Evolutionary conservation across 2,329 filamentous ascomycete genomes (phyloP).

Genomic region (Cadophora gregata): DNA sequence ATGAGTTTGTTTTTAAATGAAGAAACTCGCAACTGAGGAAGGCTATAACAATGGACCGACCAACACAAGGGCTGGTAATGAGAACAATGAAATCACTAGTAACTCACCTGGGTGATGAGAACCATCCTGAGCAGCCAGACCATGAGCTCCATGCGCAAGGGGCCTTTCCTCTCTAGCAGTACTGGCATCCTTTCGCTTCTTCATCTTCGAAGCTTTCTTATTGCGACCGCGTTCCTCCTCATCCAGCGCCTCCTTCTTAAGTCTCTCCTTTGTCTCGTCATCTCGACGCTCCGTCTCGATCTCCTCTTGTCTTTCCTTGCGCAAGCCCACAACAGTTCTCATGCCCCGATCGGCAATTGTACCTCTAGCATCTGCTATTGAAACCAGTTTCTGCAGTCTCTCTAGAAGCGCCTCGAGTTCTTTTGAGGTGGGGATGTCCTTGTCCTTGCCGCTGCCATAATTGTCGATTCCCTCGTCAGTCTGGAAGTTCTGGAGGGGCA

Average conservation of each 20-base stretch:
- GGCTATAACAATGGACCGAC: background rate
- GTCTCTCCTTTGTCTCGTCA: conserved; percentile 52
- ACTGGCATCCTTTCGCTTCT: conserved; percentile 78
- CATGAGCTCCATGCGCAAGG: conserved; percentile 66
- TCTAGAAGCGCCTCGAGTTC: conserved; percentile 68
- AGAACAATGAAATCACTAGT: background rate
- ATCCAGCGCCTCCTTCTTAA: conserved; percentile 51
- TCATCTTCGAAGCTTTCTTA: conserved; percentile 67
- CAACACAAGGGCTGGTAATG: background rate
- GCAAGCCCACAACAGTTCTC: conserved; percentile 69
- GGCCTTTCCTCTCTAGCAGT: conserved; percentile 64
- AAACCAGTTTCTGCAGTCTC: conserved; percentile 67
- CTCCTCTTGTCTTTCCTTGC: conserved; percentile 67
- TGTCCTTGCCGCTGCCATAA: conserved; percentile 52
- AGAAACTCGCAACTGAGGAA: background rate
- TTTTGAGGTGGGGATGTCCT: conserved; percentile 63
- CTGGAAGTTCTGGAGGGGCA: conserved; percentile 63
- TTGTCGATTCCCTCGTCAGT: conserved; percentile 74
- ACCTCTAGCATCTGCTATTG: conserved; percentile 70
- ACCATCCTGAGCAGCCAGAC: conserved; percentile 68
- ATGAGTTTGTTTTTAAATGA: background rate
- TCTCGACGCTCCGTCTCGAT: conserved; percentile 51
- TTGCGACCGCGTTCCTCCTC: conserved; percentile 53
- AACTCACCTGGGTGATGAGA: conserved; percentile 59
- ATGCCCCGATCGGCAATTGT: conserved; percentile 75